phyloP scores from a whole-genome alignment of 129 eudicot species.

The Arctium lappa region DNA sequence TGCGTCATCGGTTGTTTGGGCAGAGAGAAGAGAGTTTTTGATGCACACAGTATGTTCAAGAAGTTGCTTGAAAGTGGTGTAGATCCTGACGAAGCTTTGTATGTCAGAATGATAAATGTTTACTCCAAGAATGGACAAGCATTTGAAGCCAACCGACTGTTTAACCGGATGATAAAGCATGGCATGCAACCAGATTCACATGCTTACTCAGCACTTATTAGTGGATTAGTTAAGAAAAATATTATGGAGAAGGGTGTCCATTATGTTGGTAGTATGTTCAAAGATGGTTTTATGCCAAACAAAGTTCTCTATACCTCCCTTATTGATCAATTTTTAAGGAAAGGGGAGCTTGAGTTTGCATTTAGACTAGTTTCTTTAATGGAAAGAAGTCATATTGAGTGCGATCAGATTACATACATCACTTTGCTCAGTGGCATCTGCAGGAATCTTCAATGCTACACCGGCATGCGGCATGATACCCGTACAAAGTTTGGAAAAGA shows the following conservation, averaged over 20 bases:
- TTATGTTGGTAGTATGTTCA: slow-evolving; percentile 57
- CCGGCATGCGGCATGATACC: slow-evolving; percentile 27
- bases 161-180: slow-evolving; percentile 38
- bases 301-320: slow-evolving; percentile 58
- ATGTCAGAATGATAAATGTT: slow-evolving; percentile 50
- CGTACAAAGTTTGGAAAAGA: slow-evolving; percentile 30
- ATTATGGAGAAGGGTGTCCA: slow-evolving; percentile 41
- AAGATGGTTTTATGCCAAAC: slow-evolving; percentile 58
- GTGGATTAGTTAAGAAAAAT: slow-evolving; percentile 59
- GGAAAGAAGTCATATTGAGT: slow-evolving; percentile 50
- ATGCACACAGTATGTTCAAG: slow-evolving; percentile 45
- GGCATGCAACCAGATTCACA: slow-evolving; percentile 43
- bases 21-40: slow-evolving; percentile 46
- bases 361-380: slow-evolving; percentile 55
- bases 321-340: slow-evolving; percentile 52
- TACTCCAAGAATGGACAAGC: slow-evolving; percentile 53
- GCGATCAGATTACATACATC: slow-evolving; percentile 49
- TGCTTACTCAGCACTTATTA: slow-evolving; percentile 56
- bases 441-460: slow-evolving; percentile 32
- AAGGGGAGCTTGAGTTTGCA: slow-evolving; percentile 55
- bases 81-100: slow-evolving; percentile 49
- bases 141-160: slow-evolving; percentile 38
- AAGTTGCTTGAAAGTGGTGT: slow-evolving; percentile 50
- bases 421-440: slow-evolving; percentile 59
- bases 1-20: slow-evolving; percentile 49